Base-by-base conservation (phyloP, 2,329 filamentous ascomycete species). In the Sarocladium brachiariae region DNA sequence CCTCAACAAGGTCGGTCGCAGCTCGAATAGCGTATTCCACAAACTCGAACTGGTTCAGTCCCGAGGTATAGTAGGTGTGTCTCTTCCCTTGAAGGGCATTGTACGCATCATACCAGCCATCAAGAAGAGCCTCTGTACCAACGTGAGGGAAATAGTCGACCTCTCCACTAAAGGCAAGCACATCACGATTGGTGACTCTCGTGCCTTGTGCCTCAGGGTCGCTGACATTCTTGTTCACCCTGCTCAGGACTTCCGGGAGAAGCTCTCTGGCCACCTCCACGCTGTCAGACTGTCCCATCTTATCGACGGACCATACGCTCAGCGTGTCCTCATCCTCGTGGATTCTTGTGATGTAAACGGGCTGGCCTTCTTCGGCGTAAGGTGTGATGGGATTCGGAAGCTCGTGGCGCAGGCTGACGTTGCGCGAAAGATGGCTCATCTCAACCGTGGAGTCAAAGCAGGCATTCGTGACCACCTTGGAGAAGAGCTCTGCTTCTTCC, bases 131-230 rank as follows among this genome's bases (percentile, higher is more conserved):
- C 13, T 21, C 38, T 8, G 38, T 41, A 8, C 19, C 38, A 19
- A 41, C 16, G n/a, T 41, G 38, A 21, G 38, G 38, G 19, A 41
- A 41, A 19, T 41, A 41, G 38, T 41, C 38, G 5, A 41, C 38
- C 7, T 41, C 16, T 6, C 38, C 38, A 24, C 38, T 41, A n/a
- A 41, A 41, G 4, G 38, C 38, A 16, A 41, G 38, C 6, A 41
- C 38, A 24, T 41, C 38, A 8, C 38, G 16, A 41, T 41, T 41
- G 5, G 14, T n/a, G 19, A 41, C 38, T 19, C 16, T 16, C 16
- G 6, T 10, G 21, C 38, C 38, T 24, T 41, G 6, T 5, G 16
- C 18, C 38, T 6, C 38, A 41, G 38, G 21, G 38, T 41, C 38
- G 7, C 9, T 23, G 9, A 41, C 7, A 16, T 41, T 24, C 9